Conservation (phyloP, 139 green algal species). For the Chlamydomonas sphaeroides region DNA sequence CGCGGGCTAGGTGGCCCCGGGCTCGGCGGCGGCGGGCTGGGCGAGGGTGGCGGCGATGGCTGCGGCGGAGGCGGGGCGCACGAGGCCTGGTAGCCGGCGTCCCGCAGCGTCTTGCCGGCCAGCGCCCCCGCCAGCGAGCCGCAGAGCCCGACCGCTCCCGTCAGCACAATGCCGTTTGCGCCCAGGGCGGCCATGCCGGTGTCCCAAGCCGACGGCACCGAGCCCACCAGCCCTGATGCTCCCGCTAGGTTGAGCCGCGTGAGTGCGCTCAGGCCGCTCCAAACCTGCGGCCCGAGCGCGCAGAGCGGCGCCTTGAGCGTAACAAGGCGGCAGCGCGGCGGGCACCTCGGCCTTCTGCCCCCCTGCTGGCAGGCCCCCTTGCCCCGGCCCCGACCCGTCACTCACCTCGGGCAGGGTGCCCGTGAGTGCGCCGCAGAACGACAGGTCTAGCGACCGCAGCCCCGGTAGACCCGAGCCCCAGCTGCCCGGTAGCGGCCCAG, state of each 20-base stretch:
- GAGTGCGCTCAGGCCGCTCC: neutral
- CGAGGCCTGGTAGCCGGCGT: neutral
- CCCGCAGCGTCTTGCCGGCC: neutral
- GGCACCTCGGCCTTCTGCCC: too few species aligned
- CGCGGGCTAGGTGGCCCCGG: neutral
- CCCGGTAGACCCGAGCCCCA: neutral
- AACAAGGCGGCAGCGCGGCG: too few species aligned
- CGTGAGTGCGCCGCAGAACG: neutral
- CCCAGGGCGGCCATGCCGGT: neutral
- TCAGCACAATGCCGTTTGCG: neutral
- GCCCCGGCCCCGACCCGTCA: too few species aligned
- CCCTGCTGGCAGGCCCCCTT: too few species aligned
- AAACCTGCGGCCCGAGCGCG: neutral
- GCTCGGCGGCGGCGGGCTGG: neutral
- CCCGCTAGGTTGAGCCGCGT: neutral
- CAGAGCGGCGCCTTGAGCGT: too few species aligned
- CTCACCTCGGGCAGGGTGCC: neutral
- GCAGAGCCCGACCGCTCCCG: neutral
- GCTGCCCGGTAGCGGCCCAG: neutral
- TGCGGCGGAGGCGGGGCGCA: neutral
- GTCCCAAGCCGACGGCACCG: neutral
- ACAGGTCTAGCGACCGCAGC: neutral
- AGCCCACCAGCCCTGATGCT: neutral
- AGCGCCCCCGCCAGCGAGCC: neutral
- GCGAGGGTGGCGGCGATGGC: neutral